These are phyloP conservation scores for Penicillium pancosmium DNA, from an alignment of 495 filamentous ascomycete genomes.

Conservation along the genomic window DNA sequence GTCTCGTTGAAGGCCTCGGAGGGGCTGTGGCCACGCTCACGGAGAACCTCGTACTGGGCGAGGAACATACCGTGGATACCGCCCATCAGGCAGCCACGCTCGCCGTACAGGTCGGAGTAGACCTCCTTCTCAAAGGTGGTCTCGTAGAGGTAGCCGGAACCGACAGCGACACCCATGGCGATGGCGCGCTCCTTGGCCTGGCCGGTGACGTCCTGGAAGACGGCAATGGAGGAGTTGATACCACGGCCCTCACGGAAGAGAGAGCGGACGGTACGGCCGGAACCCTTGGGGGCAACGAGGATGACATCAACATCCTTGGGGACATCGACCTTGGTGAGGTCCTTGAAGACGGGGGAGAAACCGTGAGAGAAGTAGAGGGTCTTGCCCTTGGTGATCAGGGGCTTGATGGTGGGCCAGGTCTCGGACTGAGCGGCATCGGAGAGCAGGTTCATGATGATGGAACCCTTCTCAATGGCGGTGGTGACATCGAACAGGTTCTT, in stretches of 20 bases:
- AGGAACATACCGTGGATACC: conserved; percentile 99
- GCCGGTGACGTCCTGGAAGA: conserved; percentile 98
- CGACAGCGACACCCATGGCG: conserved; percentile 94
- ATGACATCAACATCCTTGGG: conserved; percentile 96
- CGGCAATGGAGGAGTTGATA: conserved; percentile 99
- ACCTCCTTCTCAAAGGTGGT: conserved; percentile 99
- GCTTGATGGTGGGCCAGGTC: conserved; percentile 98
- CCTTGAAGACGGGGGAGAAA: conserved; percentile 99
- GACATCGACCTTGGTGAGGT: conserved; percentile 97
- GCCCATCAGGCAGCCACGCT: conserved; percentile 99
- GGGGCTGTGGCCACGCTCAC: conserved; percentile 94
- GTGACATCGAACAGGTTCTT: conserved; percentile 98
- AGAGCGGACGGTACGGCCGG: conserved; percentile 94
- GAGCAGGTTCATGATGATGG: conserved; percentile 98
- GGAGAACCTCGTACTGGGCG: conserved; percentile 99
- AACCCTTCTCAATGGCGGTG: conserved; percentile 90
- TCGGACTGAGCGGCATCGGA: conserved; percentile 95
- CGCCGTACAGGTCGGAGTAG: conserved; percentile 98
- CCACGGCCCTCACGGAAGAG: conserved; percentile 98
- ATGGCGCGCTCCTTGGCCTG: conserved; percentile 98
- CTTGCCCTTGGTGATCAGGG: conserved; percentile 97
- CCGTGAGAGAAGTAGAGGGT: conserved; percentile 99
- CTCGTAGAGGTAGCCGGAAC: conserved; percentile 98
- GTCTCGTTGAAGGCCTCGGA: conserved; percentile 99
- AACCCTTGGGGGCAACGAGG: conserved; percentile 98